phyloP scores from a whole-genome alignment of 495 filamentous ascomycete genomes.

The Hypoxylon intermedium region DNA sequence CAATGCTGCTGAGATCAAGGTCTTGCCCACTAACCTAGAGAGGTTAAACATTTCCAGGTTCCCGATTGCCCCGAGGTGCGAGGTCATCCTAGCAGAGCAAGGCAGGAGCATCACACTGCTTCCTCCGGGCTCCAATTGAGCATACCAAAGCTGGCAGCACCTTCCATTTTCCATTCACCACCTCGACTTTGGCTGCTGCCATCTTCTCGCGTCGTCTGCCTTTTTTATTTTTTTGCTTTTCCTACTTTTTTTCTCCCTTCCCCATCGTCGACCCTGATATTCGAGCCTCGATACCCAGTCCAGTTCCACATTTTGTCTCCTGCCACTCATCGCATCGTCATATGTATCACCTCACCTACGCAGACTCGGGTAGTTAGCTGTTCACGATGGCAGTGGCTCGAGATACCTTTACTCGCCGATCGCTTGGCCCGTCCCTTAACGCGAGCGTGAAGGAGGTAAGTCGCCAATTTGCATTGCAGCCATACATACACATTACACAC shows the following conservation, averaged over 20 bases:
- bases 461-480: slow-evolving; percentile 28
- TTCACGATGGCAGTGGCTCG: slow-evolving; percentile 43
- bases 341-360: slow-evolving; percentile 37
- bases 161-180: neutral
- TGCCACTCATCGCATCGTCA: slow-evolving; percentile 34
- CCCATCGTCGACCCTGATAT: too few relatives aligned
- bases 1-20: neutral
- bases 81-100: slow-evolving; percentile 19
- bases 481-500: neutral
- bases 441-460: slow-evolving; percentile 56
- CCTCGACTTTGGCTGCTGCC: neutral
- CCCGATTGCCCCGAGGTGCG: slow-evolving; percentile 25
- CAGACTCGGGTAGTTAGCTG: slow-evolving; percentile 36
- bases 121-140: slow-evolving; percentile 23
- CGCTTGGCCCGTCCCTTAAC: slow-evolving; percentile 53
- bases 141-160: slow-evolving; percentile 27
- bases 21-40: slow-evolving; percentile 10
- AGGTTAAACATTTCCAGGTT: slow-evolving; percentile 4
- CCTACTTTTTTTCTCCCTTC: neutral
- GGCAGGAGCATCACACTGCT: slow-evolving; percentile 22
- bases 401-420: slow-evolving; percentile 51
- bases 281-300: too few relatives aligned
- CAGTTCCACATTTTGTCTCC: too few relatives aligned
- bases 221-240: slow-evolving; percentile 3
- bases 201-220: slow-evolving; percentile 8